phyloP scores from a whole-genome alignment of 2,329 filamentous ascomycete genomes.

The Fragosphaeria purpurea region DNA sequence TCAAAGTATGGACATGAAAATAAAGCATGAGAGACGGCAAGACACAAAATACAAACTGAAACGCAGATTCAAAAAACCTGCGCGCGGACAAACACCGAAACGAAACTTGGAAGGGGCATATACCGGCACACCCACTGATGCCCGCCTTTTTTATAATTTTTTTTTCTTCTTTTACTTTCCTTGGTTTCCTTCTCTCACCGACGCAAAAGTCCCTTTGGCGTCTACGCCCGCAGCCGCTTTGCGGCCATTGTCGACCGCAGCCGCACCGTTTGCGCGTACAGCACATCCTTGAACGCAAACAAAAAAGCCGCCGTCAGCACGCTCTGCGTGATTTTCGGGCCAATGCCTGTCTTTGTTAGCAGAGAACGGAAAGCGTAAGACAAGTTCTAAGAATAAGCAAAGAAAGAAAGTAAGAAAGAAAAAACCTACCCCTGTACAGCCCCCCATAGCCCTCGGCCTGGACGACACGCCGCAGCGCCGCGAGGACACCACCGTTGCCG shows the following conservation, averaged over 20 bases:
- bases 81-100: too few species aligned
- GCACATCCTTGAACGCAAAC: conserved; percentile 94
- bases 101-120: too few species aligned
- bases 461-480: conserved; percentile 69
- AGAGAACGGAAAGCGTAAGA: not conserved
- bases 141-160: too few species aligned
- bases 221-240: conserved; percentile 27
- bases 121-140: too few species aligned
- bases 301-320: conserved; percentile 92
- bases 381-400: not conserved
- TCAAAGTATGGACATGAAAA: not conserved
- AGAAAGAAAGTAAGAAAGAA: not conserved
- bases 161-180: too few species aligned
- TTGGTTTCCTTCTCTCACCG: too few species aligned
- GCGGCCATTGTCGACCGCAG: conserved; percentile 41
- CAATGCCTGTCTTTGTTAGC: conserved; percentile 56
- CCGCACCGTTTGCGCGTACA: conserved; percentile 73
- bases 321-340: conserved; percentile 92
- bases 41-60: not conserved
- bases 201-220: too few species aligned
- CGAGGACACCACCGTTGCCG: conserved; percentile 50
- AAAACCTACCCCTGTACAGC: conserved; percentile 72
- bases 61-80: too few species aligned
- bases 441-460: conserved; percentile 84
- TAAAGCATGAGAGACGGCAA: not conserved